Evolutionary conservation across 768 basidiomycete genomes (phyloP), one percentile per base, ranked within the genome.

Genomic region (Fomitopsis pulvina): DNA sequence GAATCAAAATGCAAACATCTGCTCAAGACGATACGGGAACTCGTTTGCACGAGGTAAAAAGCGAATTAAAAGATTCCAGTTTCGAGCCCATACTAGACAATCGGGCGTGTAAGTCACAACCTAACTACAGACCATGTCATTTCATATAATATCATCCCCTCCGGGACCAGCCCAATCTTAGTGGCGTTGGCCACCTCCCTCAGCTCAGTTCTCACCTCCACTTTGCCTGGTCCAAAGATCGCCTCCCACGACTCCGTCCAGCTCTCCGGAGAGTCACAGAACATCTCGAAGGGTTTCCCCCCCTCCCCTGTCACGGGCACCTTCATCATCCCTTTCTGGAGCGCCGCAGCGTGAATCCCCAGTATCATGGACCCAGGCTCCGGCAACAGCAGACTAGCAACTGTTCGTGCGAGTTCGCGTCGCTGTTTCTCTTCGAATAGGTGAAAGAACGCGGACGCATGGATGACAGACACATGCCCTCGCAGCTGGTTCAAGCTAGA

Each of bases 291-390:
- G 9, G 29, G 26, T 50, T 26, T 52, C 16, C 27, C 41, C 25
- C 38, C 42, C 26, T 9, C 14, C 8, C 34, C 34, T 16, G 34
- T 22, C 24, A 21, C 48, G 28, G 26, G 43, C 47, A 4, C 34
- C 34, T 14, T 6, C 37, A 3, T 48, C 29, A 11, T 71, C 72
- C 49, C 66, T 69, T 48, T 70, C 61, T 11, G 14, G 34, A 60
- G 58, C n/a, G 51, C 52, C 4, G 60, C 71, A 24, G 51, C 55
- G 50, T 77, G 75, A 21, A 54, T 49, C 8, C 78, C 77, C 49
- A 76, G 72, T 26, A 77, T 71, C 21, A 75, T 55, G 1, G 75
- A 75, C 2, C 76, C 77, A 1, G 72, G 68, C 24, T 59, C 57
- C 1, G 69, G 70, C 0, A 69, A 66, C 14, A 78, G 66, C 2